Conservation (phyloP, 805 yeast species). For the Candida adriatica region DNA sequence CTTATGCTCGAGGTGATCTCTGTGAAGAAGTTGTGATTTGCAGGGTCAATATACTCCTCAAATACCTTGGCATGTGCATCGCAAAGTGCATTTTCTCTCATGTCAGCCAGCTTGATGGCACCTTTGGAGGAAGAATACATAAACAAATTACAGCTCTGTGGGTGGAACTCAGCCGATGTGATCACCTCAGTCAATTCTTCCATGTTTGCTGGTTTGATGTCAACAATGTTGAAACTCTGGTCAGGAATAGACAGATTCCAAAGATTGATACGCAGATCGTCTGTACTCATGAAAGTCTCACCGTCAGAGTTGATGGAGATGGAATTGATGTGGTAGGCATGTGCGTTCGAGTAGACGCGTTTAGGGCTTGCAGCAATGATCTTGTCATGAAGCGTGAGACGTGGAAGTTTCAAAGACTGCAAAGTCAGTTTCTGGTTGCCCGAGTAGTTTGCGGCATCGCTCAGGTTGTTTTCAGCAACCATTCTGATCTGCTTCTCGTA, state of each 20-base stretch:
- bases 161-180: conserved; percentile 95
- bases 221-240: conserved; percentile 94
- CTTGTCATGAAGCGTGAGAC: conserved; percentile 88
- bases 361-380: conserved; percentile 94
- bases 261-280: conserved; percentile 88
- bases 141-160: conserved; percentile 82
- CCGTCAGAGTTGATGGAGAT: conserved; percentile 92
- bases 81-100: conserved; percentile 93
- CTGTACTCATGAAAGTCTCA: conserved; percentile 89
- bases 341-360: conserved; percentile 88
- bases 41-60: conserved; percentile 91
- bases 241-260: conserved; percentile 95
- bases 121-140: conserved; percentile 96
- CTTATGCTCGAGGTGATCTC: conserved; percentile 93
- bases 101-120: conserved; percentile 89
- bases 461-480: conserved; percentile 84
- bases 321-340: conserved; percentile 96
- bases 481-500: conserved; percentile 87
- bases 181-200: conserved; percentile 98
- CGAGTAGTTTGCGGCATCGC: conserved; percentile 29
- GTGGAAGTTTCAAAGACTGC: conserved; percentile 66
- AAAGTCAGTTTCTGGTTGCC: conserved; percentile 22
- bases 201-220: conserved; percentile 96
- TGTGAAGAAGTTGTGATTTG: conserved; percentile 90
- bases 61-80: conserved; percentile 81